Conservation (phyloP, 768 basidiomycete species). For the Asterophora parasitica region DNA sequence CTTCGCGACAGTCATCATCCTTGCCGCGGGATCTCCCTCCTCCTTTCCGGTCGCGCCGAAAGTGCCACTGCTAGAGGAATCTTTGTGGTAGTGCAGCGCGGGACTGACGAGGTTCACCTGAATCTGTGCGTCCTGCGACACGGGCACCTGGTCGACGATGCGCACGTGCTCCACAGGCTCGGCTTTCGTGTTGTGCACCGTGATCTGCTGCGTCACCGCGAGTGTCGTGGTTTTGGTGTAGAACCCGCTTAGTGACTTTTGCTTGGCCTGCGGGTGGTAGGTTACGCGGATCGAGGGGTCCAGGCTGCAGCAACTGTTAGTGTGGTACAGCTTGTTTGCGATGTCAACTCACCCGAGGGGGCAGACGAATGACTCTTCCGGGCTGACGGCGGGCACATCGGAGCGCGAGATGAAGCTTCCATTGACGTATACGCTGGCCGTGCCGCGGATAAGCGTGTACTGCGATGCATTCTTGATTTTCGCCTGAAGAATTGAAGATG, state of each 20-base stretch:
- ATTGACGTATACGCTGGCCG: conserved; percentile 24
- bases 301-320: no score
- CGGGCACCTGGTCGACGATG: conserved; percentile 1
- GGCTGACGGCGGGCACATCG: conserved; percentile 19
- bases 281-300: conserved; percentile 22
- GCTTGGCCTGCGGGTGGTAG: conserved; percentile 21
- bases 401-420: conserved; percentile 25
- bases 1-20: conserved; percentile 11
- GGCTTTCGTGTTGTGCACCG: conserved; percentile 7
- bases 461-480: conserved; percentile 24
- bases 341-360: conserved; percentile 21
- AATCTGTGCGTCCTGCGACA: conserved; percentile 1
- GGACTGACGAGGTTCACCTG: not conserved
- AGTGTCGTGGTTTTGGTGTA: conserved; percentile 17
- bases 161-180: not conserved
- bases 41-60: not conserved
- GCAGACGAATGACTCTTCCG: conserved; percentile 25
- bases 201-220: conserved; percentile 20
- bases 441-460: conserved; percentile 21
- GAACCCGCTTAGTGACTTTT: conserved; percentile 18
- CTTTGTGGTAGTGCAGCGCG: not conserved
- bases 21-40: not conserved
- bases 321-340: no score
- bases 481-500: conserved; percentile 15
- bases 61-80: not conserved